A percentile compares a stretch with the other conserved stretches of the same genome.
phyloP scores from a whole-genome alignment of 2,329 filamentous ascomycete species.

The Exophiala bonariae region DNA sequence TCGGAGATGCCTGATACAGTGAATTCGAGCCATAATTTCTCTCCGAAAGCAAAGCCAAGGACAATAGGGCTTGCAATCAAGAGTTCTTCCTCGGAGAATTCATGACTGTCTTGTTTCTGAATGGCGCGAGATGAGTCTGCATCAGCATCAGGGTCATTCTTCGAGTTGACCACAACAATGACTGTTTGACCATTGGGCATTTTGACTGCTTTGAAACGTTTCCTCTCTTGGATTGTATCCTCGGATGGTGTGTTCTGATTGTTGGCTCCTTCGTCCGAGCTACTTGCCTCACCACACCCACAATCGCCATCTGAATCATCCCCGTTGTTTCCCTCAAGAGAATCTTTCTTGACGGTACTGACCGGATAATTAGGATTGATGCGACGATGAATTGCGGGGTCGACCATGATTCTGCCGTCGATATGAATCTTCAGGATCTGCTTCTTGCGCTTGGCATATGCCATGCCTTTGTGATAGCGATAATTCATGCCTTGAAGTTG shows the following conservation, averaged over 20 bases:
- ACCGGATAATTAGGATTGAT: constrained; percentile 85
- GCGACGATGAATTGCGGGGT: constrained; percentile 76
- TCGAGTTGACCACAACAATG: constrained; percentile 56
- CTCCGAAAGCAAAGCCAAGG: constrained; percentile 80
- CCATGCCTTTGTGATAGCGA: constrained; percentile 74
- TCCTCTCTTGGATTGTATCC: constrained; percentile 39
- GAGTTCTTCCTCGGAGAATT: constrained; percentile 80
- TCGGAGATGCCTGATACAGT: constrained; percentile 75
- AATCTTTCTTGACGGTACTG: constrained; percentile 71
- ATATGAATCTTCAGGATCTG: constrained; percentile 76
- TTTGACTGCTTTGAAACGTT: constrained; percentile 55
- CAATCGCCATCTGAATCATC: constrained; percentile 36
- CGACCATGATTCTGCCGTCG: constrained; percentile 85
- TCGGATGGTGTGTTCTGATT: constrained; percentile 34
- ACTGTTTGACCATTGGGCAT: constrained; percentile 53
- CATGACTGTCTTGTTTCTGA: constrained; percentile 37
- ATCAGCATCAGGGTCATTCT: constrained; percentile 57
- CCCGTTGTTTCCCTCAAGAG: constrained; percentile 41
- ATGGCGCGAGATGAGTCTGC: constrained; percentile 57
- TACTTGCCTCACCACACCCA: constrained; percentile 30
- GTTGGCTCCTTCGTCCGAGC: constrained; percentile 34
- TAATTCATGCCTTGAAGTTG: constrained; percentile 80
- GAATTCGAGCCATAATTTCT: constrained; percentile 90
- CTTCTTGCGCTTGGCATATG: constrained; percentile 80
- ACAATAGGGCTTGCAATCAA: constrained; percentile 82